phyloP scores from a whole-genome alignment of 2,329 filamentous ascomycete species.

The Aureobasidium zeae region DNA sequence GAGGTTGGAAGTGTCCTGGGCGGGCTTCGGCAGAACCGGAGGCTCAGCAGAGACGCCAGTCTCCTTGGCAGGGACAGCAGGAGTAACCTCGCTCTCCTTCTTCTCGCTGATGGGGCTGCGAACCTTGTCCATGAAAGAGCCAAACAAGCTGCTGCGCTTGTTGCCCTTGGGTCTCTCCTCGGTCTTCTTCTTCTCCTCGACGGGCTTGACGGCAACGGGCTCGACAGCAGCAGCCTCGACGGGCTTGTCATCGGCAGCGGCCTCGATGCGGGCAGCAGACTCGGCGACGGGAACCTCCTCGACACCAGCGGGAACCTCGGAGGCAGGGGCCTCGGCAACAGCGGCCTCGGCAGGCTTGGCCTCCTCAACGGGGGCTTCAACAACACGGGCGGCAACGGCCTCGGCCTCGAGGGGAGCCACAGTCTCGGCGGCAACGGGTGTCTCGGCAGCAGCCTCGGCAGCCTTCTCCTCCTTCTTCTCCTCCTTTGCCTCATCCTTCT shows the following conservation, averaged over 20 bases:
- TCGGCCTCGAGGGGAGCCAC: constrained; percentile 24
- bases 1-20: constrained; percentile 29
- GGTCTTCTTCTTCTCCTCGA: constrained; percentile 29
- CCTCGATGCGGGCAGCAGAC: constrained; percentile 6
- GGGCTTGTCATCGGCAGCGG: constrained; percentile 27
- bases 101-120: constrained; percentile 50
- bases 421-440: constrained; percentile 22
- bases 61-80: constrained; percentile 41
- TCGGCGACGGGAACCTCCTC: constrained; percentile 12
- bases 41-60: constrained; percentile 32
- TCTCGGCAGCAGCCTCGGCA: constrained; percentile 31
- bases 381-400: constrained; percentile 24
- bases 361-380: constrained; percentile 25
- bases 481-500: constrained; percentile 47
- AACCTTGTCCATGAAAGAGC: constrained; percentile 52
- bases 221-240: constrained; percentile 38
- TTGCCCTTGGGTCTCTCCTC: constrained; percentile 51
- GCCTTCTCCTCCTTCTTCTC: constrained; percentile 30
- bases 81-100: constrained; percentile 57
- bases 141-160: constrained; percentile 83
- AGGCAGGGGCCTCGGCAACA: constrained; percentile 40
- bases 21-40: constrained; percentile 27
- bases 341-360: constrained; percentile 31
- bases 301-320: constrained; percentile 28
- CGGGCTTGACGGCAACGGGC: constrained; percentile 35